phyloP scores from a whole-genome alignment of 768 basidiomycete species.

The Mrakia blollopis region DNA sequence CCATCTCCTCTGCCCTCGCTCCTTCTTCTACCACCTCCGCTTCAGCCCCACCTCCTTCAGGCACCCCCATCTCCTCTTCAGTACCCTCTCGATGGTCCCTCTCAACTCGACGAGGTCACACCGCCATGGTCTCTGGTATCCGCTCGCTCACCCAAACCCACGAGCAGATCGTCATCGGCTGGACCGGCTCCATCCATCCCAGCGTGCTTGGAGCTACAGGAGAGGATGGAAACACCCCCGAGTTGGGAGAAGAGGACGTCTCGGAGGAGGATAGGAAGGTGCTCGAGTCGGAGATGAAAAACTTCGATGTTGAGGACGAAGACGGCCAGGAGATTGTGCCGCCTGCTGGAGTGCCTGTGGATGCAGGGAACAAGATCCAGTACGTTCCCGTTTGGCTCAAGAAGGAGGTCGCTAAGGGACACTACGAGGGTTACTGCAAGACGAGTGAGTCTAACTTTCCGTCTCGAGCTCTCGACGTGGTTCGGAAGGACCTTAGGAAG shows the following conservation, averaged over 20 bases:
- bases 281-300: constrained; percentile 60
- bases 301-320: constrained; percentile 57
- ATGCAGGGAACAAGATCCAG: constrained; percentile 53
- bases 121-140: constrained; percentile 92
- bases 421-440: constrained; percentile 98
- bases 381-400: constrained; percentile 90
- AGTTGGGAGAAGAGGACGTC: constrained; percentile 47
- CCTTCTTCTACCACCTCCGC: not conserved
- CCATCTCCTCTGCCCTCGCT: constrained; percentile 3
- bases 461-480: too few species aligned
- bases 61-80: not conserved
- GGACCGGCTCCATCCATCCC: constrained; percentile 78
- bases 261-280: constrained; percentile 59
- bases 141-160: constrained; percentile 74
- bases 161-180: constrained; percentile 86
- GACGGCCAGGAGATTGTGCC: constrained; percentile 46
- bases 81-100: constrained; percentile 60
- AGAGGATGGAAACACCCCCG: constrained; percentile 33
- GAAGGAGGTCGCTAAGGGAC: constrained; percentile 81
- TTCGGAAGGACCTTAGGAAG: constrained; percentile 12
- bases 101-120: constrained; percentile 74
- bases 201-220: constrained; percentile 47
- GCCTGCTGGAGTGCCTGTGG: constrained; percentile 26
- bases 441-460: constrained; percentile 60
- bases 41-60: not conserved